Percentiles rank a stretch among this genome's conserved stretches.
These are phyloP conservation scores for Lentinula boryana DNA, from an alignment of 768 basidiomycete genomes.

Conservation along the genomic window DNA sequence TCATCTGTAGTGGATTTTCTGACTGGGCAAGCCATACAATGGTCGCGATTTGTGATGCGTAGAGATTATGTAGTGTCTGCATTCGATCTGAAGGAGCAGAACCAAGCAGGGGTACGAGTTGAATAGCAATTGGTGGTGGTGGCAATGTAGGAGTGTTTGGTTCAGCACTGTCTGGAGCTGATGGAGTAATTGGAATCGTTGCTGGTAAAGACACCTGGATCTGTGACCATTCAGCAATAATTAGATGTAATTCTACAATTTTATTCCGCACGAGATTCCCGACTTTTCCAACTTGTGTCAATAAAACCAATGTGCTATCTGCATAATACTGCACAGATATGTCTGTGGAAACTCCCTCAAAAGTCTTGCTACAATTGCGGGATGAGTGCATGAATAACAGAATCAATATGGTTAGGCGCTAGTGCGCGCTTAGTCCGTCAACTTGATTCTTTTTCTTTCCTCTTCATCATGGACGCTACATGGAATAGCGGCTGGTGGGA, in stretches of 20 bases:
- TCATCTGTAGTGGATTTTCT: conserved; percentile 30
- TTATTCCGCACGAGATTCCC: conserved; percentile 68
- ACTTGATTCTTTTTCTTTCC: not conserved
- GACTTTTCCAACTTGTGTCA: conserved; percentile 89
- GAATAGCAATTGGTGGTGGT: conserved; percentile 62
- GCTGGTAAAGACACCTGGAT: conserved; percentile 76
- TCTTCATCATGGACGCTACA: conserved; percentile 21
- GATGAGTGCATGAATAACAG: conserved; percentile 30
- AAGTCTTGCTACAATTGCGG: conserved; percentile 42
- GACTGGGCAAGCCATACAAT: conserved; percentile 63
- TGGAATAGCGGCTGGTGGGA: conserved; percentile 78
- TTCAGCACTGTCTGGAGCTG: conserved; percentile 28
- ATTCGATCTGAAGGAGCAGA: conserved; percentile 61
- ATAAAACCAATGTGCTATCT: conserved; percentile 78
- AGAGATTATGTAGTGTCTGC: conserved; percentile 71
- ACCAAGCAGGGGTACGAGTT: conserved; percentile 76
- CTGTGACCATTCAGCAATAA: conserved; percentile 30
- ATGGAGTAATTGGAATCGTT: conserved; percentile 44
- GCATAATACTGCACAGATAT: conserved; percentile 72
- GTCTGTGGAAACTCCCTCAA: conserved; percentile 62
- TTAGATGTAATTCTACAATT: conserved; percentile 4
- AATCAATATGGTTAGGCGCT: not conserved
- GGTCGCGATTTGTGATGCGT: conserved; percentile 83
- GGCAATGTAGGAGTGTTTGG: conserved; percentile 39
- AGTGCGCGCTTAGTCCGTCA: not conserved